phyloP scores from a whole-genome alignment of 1,284 basidiomycete species.

The Trametes versicolor region DNA sequence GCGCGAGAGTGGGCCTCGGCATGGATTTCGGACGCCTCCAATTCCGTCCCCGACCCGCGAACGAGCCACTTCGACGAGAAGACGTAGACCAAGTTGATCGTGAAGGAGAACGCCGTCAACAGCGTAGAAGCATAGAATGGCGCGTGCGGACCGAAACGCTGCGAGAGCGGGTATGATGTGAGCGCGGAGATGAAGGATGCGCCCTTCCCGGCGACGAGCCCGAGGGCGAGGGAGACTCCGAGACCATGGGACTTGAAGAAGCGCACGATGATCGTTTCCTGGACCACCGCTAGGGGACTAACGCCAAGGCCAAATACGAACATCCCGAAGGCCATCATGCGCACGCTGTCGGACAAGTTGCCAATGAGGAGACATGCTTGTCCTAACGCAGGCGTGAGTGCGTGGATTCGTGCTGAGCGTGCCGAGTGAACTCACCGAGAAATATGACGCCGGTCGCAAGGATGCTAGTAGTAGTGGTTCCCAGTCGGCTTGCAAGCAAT shows the following conservation, averaged over 20 bases:
- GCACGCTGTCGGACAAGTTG: conserved; percentile 64
- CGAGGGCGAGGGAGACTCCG: conserved; percentile 80
- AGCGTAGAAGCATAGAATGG: conserved; percentile 79
- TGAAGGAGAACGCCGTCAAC: conserved; percentile 71
- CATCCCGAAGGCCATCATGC: conserved; percentile 74
- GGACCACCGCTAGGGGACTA: conserved; percentile 79
- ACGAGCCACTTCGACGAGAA: conserved; percentile 70
- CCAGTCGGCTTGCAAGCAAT: conserved; percentile 71
- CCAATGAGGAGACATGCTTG: conserved; percentile 71
- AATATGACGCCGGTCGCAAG: conserved; percentile 78
- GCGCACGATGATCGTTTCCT: conserved; percentile 83
- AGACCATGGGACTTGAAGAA: conserved; percentile 84
- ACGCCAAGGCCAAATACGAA: conserved; percentile 85
- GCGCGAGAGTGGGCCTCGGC: conserved; percentile 56
- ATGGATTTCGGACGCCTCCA: conserved; percentile 68
- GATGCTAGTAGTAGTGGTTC: conserved; percentile 75
- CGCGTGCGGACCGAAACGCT: conserved; percentile 71
- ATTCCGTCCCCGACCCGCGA: conserved; percentile 63
- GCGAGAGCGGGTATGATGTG: conserved; percentile 79
- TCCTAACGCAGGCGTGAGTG: conserved; percentile 49
- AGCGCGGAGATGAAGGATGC: conserved; percentile 80
- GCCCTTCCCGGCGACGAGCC: conserved; percentile 80
- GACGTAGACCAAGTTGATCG: conserved; percentile 75
- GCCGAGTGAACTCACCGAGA: conserved; percentile 53
- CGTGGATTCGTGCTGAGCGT: neutral